phyloP scores from a whole-genome alignment of 768 basidiomycete species.

The Galerina sulciceps region DNA sequence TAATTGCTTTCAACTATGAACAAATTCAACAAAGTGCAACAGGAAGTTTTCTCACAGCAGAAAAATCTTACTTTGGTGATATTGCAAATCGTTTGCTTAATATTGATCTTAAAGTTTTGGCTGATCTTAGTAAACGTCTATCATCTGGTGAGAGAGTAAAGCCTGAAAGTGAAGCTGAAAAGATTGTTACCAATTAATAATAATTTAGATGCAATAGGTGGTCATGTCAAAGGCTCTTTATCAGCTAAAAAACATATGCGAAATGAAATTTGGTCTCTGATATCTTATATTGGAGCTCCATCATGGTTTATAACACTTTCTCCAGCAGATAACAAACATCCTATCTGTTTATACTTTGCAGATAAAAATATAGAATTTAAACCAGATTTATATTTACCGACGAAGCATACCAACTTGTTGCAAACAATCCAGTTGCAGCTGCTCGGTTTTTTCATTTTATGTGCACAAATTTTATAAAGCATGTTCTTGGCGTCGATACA shows the following conservation, averaged over 20 bases:
- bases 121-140: constrained; percentile 22
- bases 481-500: constrained; percentile 14
- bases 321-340: constrained; percentile 35
- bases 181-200: constrained; percentile 37
- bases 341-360: constrained; percentile 38
- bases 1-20: constrained; percentile 14
- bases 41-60: constrained; percentile 31
- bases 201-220: constrained; percentile 39
- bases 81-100: constrained; percentile 23
- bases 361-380: constrained; percentile 24
- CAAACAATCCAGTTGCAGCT: constrained; percentile 19
- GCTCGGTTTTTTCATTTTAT: constrained; percentile 35
- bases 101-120: constrained; percentile 26
- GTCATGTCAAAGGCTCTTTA: constrained; percentile 27
- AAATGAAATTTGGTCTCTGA: constrained; percentile 35
- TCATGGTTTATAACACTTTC: constrained; percentile 41
- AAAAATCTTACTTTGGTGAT: constrained; percentile 27
- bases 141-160: constrained; percentile 25
- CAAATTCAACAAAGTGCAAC: constrained; percentile 33
- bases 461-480: not conserved
- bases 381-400: constrained; percentile 3
- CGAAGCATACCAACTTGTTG: constrained; percentile 2
- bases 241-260: constrained; percentile 17
- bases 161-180: constrained; percentile 34
- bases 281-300: constrained; percentile 28